Evolutionary conservation across 2,329 filamentous ascomycete species (phyloP).

Genomic region (Sporothrix inflata): DNA sequence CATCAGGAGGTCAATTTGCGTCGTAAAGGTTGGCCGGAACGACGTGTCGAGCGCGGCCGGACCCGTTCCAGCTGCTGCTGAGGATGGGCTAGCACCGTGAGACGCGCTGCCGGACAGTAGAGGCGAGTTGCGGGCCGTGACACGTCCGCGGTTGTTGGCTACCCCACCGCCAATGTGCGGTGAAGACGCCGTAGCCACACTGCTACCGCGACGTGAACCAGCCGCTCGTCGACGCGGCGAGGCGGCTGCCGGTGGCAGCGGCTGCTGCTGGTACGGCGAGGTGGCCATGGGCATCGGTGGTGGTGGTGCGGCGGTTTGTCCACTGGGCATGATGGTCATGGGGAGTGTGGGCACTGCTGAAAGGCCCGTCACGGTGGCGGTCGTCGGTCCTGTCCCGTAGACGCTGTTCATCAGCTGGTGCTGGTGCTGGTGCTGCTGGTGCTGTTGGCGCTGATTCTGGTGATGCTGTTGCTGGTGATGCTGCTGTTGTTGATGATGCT

Average conservation of each 20-base stretch:
- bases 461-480: conserved; percentile 9
- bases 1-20: conserved; percentile 86
- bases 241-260: background rate
- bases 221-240: background rate
- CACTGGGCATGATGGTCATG: background rate
- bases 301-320: background rate
- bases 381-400: background rate
- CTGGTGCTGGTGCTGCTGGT: conserved; percentile 16
- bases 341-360: background rate
- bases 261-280: conserved; percentile 16
- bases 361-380: background rate
- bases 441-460: conserved; percentile 16
- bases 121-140: conserved; percentile 2
- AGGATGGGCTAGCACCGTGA: conserved; percentile 44
- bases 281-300: conserved; percentile 14
- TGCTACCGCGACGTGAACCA: conserved; percentile 7
- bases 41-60: conserved; percentile 34
- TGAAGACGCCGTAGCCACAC: background rate
- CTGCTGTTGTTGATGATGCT: conserved; percentile 22
- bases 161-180: background rate
- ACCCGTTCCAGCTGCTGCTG: conserved; percentile 49
- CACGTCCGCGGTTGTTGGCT: background rate
- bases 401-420: conserved; percentile 7
- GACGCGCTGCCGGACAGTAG: background rate
- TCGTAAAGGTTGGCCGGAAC: conserved; percentile 64